These are phyloP conservation scores for Tremella mesenterica DNA, from an alignment of 768 basidiomycete species.

Conservation along the genomic window DNA sequence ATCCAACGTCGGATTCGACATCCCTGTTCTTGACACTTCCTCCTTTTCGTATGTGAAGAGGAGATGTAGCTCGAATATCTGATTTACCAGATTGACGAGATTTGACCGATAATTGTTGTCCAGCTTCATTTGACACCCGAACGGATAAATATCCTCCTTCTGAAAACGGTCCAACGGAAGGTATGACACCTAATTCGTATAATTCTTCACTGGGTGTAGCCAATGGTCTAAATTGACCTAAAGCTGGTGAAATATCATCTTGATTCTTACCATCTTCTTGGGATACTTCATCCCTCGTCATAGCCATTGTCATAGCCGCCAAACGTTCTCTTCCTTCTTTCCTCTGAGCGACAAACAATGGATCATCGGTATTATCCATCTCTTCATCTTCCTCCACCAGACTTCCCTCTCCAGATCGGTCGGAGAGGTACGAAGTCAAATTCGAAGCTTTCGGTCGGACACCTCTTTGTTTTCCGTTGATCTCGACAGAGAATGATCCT, in stretches of 20 bases:
- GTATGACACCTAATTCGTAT: conserved; percentile 14
- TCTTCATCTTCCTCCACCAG: conserved; percentile 8
- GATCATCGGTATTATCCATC: conserved; percentile 17
- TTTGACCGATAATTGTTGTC: conserved; percentile 9
- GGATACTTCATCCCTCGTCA: no score
- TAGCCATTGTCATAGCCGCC: background rate
- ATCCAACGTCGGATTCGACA: background rate
- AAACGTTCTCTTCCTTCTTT: no score
- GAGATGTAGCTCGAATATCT: background rate
- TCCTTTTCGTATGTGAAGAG: conserved; percentile 1
- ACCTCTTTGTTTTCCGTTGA: background rate
- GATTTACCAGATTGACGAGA: background rate
- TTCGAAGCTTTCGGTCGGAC: conserved; percentile 18
- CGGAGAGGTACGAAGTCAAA: conserved; percentile 27
- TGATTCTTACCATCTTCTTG: no score
- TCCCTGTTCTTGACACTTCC: background rate
- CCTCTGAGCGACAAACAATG: conserved; percentile 22
- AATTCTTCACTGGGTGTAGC: conserved; percentile 26
- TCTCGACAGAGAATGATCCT: background rate
- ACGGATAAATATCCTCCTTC: no score
- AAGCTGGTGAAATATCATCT: no score
- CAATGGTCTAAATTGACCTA: conserved; percentile 21
- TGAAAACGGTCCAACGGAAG: background rate
- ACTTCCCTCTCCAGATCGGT: background rate
- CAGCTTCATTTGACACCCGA: no score